A percentile compares a stretch with the other conserved stretches of the same genome.
Conservation (phyloP, 768 basidiomycete species). For the Mycena crocata region DNA sequence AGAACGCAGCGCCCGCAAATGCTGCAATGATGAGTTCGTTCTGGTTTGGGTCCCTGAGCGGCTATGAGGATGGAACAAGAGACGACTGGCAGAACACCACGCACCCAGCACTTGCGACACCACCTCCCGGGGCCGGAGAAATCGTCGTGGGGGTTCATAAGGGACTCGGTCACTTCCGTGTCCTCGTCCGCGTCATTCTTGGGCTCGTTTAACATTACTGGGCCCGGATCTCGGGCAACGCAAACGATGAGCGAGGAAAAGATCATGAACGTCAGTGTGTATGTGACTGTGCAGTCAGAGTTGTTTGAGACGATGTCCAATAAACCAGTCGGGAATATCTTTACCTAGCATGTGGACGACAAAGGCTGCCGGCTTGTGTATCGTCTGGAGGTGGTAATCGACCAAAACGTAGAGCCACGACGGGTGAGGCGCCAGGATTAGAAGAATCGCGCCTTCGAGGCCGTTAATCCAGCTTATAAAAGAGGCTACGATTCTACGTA, state of each 20-base stretch:
- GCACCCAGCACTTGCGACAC: conserved; percentile 83
- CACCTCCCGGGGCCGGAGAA: conserved; percentile 68
- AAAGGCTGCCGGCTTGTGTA: conserved; percentile 60
- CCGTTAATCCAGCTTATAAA: neutral
- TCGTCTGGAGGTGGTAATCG: conserved; percentile 70
- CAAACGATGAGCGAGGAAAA: conserved; percentile 81
- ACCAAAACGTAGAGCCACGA: conserved; percentile 76
- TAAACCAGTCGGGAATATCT: no score
- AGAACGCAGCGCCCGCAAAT: conserved; percentile 82
- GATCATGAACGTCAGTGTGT: conserved; percentile 74
- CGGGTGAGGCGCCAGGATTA: conserved; percentile 80
- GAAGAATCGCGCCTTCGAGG: conserved; percentile 56
- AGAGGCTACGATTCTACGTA: conserved; percentile 42
- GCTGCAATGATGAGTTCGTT: conserved; percentile 83
- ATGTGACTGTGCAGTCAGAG: no score
- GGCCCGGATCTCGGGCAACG: conserved; percentile 80
- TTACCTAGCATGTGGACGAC: conserved; percentile 65
- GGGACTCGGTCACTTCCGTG: conserved; percentile 67
- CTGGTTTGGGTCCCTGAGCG: conserved; percentile 74
- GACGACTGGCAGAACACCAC: conserved; percentile 23
- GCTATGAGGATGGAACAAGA: neutral
- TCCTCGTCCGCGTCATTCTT: conserved; percentile 42
- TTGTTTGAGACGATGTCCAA: no score
- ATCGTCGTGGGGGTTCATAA: conserved; percentile 66
- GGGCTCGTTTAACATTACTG: conserved; percentile 51